Conservation (phyloP, 2,329 filamentous ascomycete genomes). For the Diaporthe eres region DNA sequence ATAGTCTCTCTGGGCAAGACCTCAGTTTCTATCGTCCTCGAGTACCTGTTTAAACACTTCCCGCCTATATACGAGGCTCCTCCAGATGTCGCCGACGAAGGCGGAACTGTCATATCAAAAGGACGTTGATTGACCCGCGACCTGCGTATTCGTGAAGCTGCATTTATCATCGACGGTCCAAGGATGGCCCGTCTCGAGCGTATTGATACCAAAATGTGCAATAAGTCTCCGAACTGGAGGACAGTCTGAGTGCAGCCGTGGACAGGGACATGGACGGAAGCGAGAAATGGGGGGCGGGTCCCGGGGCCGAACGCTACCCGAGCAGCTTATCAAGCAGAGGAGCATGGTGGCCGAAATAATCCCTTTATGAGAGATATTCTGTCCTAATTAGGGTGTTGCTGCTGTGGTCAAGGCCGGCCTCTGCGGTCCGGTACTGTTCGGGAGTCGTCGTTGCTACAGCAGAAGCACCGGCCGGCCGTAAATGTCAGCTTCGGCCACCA, state of each 20-base stretch:
- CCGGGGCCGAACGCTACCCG: neutral
- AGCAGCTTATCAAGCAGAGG: neutral
- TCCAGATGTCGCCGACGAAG: neutral
- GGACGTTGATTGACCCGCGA: neutral
- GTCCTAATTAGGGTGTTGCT: neutral
- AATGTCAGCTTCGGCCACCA: neutral
- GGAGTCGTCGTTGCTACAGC: neutral
- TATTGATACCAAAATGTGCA: neutral
- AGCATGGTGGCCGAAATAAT: neutral
- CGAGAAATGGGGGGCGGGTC: neutral
- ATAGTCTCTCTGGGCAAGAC: neutral
- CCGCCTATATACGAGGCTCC: neutral
- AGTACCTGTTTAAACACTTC: neutral
- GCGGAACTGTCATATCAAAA: neutral
- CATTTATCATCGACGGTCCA: neutral
- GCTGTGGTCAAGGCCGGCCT: neutral
- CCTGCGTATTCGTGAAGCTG: neutral
- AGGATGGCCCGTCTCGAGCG: neutral
- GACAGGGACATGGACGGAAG: neutral
- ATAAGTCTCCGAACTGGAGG: conserved; percentile 14
- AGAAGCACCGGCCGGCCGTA: neutral
- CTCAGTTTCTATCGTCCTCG: no score
- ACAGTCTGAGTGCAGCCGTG: neutral
- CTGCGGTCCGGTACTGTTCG: neutral
- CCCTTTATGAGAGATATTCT: neutral